Percentiles rank a stretch among this genome's conserved stretches.
Evolutionary conservation across 2,329 filamentous ascomycete species (phyloP).

Genomic region (Elsinoe arachidis): DNA sequence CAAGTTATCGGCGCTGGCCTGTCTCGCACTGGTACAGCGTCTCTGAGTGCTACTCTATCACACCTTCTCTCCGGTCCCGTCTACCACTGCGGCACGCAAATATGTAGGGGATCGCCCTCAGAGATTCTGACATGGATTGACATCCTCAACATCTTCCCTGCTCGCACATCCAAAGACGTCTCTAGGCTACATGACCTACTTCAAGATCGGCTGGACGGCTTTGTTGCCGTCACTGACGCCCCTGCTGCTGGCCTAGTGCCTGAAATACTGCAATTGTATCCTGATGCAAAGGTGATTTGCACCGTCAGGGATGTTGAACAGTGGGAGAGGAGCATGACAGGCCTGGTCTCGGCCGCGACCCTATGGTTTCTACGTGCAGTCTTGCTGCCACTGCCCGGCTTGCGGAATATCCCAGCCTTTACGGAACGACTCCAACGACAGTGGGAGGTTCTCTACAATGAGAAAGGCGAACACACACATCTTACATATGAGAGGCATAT

Average conservation of each 20-base stretch:
- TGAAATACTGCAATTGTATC: slow-evolving; percentile 30
- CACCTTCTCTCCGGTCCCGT: slow-evolving; percentile 18
- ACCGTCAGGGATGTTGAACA: slow-evolving; percentile 23
- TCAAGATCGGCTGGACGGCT: slow-evolving; percentile 27
- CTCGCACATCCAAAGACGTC: slow-evolving; percentile 12
- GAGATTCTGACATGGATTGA: slow-evolving; percentile 21
- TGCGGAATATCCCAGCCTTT: neutral
- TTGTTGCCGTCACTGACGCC: slow-evolving; percentile 27
- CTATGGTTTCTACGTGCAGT: neutral
- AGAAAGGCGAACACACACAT: neutral
- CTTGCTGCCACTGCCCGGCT: neutral
- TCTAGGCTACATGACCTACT: slow-evolving; percentile 19
- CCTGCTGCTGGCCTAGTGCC: slow-evolving; percentile 28
- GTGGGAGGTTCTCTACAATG: neutral
- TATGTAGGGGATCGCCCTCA: slow-evolving; percentile 18
- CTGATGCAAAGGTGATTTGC: slow-evolving; percentile 31
- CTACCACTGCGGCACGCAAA: slow-evolving; percentile 18
- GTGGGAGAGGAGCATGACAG: slow-evolving; percentile 18
- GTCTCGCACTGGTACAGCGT: slow-evolving; percentile 20
- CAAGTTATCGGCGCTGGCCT: slow-evolving; percentile 20
- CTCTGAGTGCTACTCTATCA: slow-evolving; percentile 18
- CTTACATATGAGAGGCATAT: slow-evolving; percentile 16
- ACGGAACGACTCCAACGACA: neutral
- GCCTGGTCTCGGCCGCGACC: neutral
- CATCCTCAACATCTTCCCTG: slow-evolving; percentile 19